Evolutionary conservation across 768 basidiomycete genomes (phyloP).

Genomic region (Leccinum rimulosum): DNA sequence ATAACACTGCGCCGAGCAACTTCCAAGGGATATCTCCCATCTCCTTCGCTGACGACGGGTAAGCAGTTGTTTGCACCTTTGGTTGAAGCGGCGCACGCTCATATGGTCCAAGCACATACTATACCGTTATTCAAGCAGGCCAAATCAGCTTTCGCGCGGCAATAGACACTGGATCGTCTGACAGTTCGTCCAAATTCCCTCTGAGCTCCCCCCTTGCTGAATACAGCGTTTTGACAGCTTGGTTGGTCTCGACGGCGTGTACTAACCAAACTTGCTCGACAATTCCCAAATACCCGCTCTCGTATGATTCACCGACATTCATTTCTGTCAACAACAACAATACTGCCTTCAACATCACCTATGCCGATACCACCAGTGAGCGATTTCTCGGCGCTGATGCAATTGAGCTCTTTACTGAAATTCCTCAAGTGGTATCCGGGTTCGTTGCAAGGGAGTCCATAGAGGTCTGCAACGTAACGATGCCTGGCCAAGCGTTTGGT

Average conservation of each 20-base stretch:
- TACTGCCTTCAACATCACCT: constrained; percentile 57
- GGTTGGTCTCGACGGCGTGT: constrained; percentile 68
- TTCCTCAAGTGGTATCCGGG: constrained; percentile 55
- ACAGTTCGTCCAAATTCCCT: constrained; percentile 17
- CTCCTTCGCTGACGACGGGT: constrained; percentile 46
- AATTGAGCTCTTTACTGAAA: neutral
- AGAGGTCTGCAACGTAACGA: constrained; percentile 55
- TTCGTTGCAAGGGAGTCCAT: constrained; percentile 70
- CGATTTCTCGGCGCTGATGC: constrained; percentile 5
- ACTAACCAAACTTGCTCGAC: constrained; percentile 48
- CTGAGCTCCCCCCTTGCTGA: neutral
- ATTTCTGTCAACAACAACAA: constrained; percentile 56
- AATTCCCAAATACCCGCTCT: constrained; percentile 69
- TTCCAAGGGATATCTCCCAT: constrained; percentile 43
- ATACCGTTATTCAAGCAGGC: constrained; percentile 56
- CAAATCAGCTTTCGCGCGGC: constrained; percentile 64
- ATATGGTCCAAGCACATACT: constrained; percentile 57
- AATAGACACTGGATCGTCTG: constrained; percentile 67
- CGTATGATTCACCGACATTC: constrained; percentile 66
- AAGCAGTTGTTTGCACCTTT: constrained; percentile 36
- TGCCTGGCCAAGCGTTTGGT: constrained; percentile 68
- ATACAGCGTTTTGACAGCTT: constrained; percentile 45
- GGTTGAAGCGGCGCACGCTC: constrained; percentile 2
- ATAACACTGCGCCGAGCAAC: constrained; percentile 24
- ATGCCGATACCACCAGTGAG: constrained; percentile 70